Evolutionary conservation across 192 early-diverging fungal species (phyloP).

Genomic region (Backusella mclennaniae): DNA sequence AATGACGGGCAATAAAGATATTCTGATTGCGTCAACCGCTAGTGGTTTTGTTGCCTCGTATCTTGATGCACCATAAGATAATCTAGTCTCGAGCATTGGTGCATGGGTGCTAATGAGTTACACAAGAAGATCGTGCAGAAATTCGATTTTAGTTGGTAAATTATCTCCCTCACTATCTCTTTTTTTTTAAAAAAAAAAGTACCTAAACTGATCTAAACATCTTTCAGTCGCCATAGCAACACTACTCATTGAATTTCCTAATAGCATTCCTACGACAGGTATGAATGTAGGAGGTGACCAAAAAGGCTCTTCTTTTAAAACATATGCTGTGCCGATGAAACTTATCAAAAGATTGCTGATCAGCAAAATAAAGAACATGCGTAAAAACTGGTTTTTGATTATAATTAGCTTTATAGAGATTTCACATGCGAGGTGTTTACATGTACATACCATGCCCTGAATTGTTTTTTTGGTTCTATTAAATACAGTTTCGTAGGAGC

Average conservation of each 20-base stretch:
- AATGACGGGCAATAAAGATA: constrained; percentile 78
- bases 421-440: neutral
- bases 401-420: neutral
- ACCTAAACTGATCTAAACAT: constrained; percentile 61
- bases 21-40: constrained; percentile 66
- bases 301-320: constrained; percentile 68
- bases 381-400: constrained; percentile 40
- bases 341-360: constrained; percentile 51
- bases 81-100: constrained; percentile 49
- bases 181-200: neutral
- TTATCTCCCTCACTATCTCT: neutral
- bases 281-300: constrained; percentile 76
- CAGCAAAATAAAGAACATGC: constrained; percentile 47
- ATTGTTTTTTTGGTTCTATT: constrained; percentile 70
- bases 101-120: constrained; percentile 20
- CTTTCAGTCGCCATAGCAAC: constrained; percentile 63
- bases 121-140: neutral
- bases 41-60: constrained; percentile 81
- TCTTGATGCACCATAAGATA: constrained; percentile 75
- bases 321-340: constrained; percentile 59
- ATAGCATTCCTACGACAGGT: constrained; percentile 88
- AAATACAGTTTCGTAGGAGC: constrained; percentile 66
- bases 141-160: constrained; percentile 1
- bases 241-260: constrained; percentile 78
- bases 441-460: constrained; percentile 64